Evolutionary conservation across 805 yeast genomes (phyloP), one percentile per base, ranked within the genome.

Genomic region (Yamadazyma takamatsuzukensis): DNA sequence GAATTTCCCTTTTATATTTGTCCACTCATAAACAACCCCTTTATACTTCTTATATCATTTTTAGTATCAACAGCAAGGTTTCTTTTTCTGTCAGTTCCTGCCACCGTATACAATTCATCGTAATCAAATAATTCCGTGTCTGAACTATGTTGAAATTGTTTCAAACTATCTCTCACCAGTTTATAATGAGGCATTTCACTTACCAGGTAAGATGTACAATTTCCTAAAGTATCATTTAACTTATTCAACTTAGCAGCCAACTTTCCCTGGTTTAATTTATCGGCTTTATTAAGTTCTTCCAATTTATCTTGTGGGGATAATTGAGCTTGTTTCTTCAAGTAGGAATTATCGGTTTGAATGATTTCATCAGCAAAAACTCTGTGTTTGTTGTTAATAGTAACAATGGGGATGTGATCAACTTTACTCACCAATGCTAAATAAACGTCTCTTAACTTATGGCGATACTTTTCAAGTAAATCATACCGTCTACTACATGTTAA

Each of bases 21-120:
- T 0, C 72, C 72, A 43, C 69, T 64, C 67, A 66, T 65, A 36
- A 44, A 65, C 44, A 61, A 40, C n/a, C 72, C 72, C 47, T 66
- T 66, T 25, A 66, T 59, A 29, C 59, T 48, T 32, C 72, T 48
- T n/a, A 66, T 59, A 30, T 59, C 65, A 33, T 53, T 58, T 40
- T 53, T 60, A 17, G 56, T 54, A 21, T 63, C 70, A 11, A 50
- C 43, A 1, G 59, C 57, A 40, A 64, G 41, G 34, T 59, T 59
- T 33, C 43, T 50, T 45, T 46, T 55, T 18, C 46, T 47, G 5
- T 36, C 30, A 16, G 30, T 17, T 21, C 36, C 23, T 12, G 25
- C 29, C n/a, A 21, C 36, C 3, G 42, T 36, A 30, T 64, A 63
- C 5, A 64, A 44, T 16, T 56, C 61, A 19, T 44, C 47, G 27